phyloP scores from a whole-genome alignment of 805 yeast species.

The Candida ficus region DNA sequence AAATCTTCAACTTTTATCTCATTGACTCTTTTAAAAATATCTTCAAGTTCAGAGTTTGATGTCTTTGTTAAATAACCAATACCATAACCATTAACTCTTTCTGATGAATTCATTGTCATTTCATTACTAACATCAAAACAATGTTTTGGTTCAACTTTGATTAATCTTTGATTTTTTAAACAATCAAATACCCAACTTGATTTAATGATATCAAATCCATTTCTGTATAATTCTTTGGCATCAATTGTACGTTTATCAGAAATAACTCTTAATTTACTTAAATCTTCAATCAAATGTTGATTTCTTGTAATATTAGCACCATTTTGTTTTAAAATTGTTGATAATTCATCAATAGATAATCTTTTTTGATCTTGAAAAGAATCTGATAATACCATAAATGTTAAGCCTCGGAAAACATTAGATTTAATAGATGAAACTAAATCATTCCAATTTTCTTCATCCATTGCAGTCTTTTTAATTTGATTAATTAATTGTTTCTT shows the following conservation, averaged over 20 bases:
- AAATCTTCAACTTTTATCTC: too few relatives aligned
- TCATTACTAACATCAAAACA: constrained; percentile 37
- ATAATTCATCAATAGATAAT: constrained; percentile 32
- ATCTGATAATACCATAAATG: constrained; percentile 54
- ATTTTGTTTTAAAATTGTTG: constrained; percentile 33
- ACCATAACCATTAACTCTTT: constrained; percentile 52
- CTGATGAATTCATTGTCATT: constrained; percentile 22
- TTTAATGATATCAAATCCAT: constrained; percentile 55
- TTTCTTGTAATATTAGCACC: constrained; percentile 47
- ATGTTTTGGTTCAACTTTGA: constrained; percentile 60
- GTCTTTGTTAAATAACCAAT: constrained; percentile 47
- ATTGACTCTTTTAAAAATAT: not conserved
- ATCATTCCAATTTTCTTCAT: constrained; percentile 22
- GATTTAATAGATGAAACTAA: constrained; percentile 20
- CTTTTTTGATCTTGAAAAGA: constrained; percentile 25
- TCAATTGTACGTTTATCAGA: constrained; percentile 36
- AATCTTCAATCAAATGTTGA: constrained; percentile 18
- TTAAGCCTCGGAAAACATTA: constrained; percentile 37
- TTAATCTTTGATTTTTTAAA: constrained; percentile 32
- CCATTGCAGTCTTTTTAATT: constrained; percentile 11
- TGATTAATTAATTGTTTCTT: constrained; percentile 13
- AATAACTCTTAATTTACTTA: constrained; percentile 26
- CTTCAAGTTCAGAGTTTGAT: constrained; percentile 4
- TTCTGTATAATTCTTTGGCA: constrained; percentile 32
- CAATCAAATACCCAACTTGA: constrained; percentile 77